Evolutionary conservation across 2,329 filamentous ascomycete species (phyloP).

Genomic region (Paraconiothyrium brasiliense): DNA sequence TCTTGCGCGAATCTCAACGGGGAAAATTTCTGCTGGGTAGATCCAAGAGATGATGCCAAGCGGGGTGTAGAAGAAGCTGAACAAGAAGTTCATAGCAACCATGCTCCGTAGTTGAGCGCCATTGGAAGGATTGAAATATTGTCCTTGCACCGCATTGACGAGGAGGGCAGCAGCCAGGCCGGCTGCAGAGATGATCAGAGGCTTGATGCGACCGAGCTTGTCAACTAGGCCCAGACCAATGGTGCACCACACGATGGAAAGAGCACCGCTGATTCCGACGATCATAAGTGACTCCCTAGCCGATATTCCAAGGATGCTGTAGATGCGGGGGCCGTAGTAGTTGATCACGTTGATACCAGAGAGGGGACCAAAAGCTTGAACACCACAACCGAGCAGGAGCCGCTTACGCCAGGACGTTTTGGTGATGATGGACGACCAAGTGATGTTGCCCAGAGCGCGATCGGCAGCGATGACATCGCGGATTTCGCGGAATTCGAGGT

Average conservation of each 20-base stretch:
- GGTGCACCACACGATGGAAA: conserved; percentile 60
- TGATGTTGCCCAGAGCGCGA: conserved; percentile 43
- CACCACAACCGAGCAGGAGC: conserved; percentile 58
- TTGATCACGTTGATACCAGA: conserved; percentile 60
- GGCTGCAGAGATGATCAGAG: conserved; percentile 56
- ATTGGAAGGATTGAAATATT: conserved; percentile 49
- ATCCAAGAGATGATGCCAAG: conserved; percentile 60
- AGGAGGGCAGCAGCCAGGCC: conserved; percentile 49
- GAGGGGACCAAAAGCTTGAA: conserved; percentile 60
- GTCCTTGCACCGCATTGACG: conserved; percentile 53
- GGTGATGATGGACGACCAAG: conserved; percentile 56
- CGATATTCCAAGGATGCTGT: conserved; percentile 55
- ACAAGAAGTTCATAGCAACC: conserved; percentile 60
- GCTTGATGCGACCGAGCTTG: conserved; percentile 58
- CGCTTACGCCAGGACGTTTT: conserved; percentile 57
- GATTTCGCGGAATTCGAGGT: conserved; percentile 36
- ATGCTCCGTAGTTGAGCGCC: conserved; percentile 53
- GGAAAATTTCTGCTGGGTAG: conserved; percentile 59
- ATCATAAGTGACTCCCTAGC: conserved; percentile 60
- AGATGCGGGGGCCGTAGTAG: conserved; percentile 56
- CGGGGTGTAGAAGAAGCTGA: conserved; percentile 56
- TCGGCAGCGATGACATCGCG: conserved; percentile 34
- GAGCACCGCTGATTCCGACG: conserved; percentile 61
- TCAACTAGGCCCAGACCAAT: conserved; percentile 59
- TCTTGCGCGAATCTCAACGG: conserved; percentile 54